Base-by-base conservation (phyloP, 495 filamentous ascomycete genomes). In the Gamarada debralockiae region DNA sequence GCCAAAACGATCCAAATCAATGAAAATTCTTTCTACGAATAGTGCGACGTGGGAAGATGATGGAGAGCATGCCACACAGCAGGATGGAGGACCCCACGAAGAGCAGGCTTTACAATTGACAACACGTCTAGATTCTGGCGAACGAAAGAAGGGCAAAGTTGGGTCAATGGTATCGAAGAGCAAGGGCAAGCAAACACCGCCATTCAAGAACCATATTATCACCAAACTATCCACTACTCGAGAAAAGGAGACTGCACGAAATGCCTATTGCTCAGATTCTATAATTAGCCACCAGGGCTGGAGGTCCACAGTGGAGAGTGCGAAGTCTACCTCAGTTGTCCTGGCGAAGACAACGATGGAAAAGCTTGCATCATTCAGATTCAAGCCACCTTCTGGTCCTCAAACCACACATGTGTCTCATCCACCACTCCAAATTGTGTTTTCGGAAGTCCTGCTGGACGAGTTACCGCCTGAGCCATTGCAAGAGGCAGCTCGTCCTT, bases 291-390 rank as follows among this genome's bases (percentile, higher is more conserved):
- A 52, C 34, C 33, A 33, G 41, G 46, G 44, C 8, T 53, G 42
- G 36, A 56, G 38, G 15, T 53, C 52, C 9, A 62, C 59, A 2
- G 29, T 58, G 46, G 51, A 58, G 9, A 14, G 39, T 22, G 24
- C 56, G 2, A 62, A 46, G 25, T 12, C 13, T 8, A 52, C 21
- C 42, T 12, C 25, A 7, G 50, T 44, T 51, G 31, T 40, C 1
- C 25, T 63, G 14, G 29, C 44, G 5, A 50, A 57, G 15, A 57
- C 57, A 3, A 63, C 56, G 1, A 7, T 63, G 20, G 48, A 60
- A 18, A 59, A 49, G 31, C 48, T 63, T 3, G 53, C 56, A 37
- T 48, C 44, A 18, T 60, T 59, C 42, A 41, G 33, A 21, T 59
- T 49, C 50, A 48, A 47, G n/a, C 9, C n/a, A 40, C 37, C 12